Percentiles rank a stretch among this genome's conserved stretches.
These are phyloP conservation scores for Diaporthe sp. DNA, from an alignment of 2,329 filamentous ascomycete genomes.

Conservation along the genomic window DNA sequence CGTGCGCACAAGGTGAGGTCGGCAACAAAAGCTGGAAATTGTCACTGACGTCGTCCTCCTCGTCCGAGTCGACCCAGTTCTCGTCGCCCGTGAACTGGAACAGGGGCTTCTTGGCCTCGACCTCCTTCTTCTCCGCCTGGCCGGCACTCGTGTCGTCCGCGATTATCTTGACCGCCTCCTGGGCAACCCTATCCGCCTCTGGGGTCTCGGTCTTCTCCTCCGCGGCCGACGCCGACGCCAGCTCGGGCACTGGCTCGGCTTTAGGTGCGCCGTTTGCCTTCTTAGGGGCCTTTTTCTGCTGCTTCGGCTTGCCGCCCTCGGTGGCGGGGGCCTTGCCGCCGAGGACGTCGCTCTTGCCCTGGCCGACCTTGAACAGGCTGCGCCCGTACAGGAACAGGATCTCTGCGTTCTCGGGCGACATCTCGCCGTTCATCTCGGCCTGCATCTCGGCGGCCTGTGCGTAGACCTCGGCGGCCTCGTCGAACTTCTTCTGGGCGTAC, in stretches of 20 bases:
- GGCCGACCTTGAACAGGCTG: conserved; percentile 92
- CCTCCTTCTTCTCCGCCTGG: conserved; percentile 54
- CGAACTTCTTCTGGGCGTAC: conserved; percentile 91
- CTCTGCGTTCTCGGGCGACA: conserved; percentile 91
- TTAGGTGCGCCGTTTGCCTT: conserved; percentile 55
- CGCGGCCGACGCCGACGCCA: conserved; percentile 37
- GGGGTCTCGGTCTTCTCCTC: conserved; percentile 43
- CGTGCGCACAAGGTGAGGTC: conserved; percentile 8
- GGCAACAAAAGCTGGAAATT: conserved; percentile 9
- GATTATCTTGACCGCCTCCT: conserved; percentile 62
- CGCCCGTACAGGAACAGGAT: conserved; percentile 95
- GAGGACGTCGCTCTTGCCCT: conserved; percentile 94
- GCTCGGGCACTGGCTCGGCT: conserved; percentile 55
- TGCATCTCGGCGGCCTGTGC: conserved; percentile 92
- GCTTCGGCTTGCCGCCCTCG: conserved; percentile 64
- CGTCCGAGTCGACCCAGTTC: conserved; percentile 88
- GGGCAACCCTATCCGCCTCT: conserved; percentile 58
- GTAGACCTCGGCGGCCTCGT: conserved; percentile 88
- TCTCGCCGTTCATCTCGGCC: conserved; percentile 91
- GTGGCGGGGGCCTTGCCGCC: conserved; percentile 81
- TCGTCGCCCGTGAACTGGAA: conserved; percentile 97
- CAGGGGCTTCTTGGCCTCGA: conserved; percentile 77
- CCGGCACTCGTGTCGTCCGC: conserved; percentile 59
- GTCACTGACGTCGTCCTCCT: conserved; percentile 32
- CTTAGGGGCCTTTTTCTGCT: conserved; percentile 67